These are phyloP conservation scores for Backusella circina DNA, from an alignment of 192 early-diverging fungal species.

Conservation along the genomic window DNA sequence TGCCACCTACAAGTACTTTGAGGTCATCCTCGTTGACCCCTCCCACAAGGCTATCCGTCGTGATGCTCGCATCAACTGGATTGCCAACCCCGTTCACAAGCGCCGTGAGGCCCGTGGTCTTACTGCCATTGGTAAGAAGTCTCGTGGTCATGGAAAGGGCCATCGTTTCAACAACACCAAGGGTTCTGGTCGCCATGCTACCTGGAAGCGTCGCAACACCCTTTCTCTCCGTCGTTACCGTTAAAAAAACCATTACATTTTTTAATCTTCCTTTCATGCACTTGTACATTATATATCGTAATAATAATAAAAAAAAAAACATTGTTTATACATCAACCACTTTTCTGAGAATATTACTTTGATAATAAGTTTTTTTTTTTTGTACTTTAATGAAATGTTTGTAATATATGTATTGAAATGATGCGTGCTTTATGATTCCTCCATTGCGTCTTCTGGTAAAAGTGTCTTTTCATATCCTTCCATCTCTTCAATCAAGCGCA, in stretches of 20 bases:
- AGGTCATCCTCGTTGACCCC: too few species aligned
- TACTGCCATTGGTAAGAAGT: conserved; percentile 91
- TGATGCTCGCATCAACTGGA: conserved; percentile 99
- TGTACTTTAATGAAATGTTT: neutral
- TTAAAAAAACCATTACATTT: too few species aligned
- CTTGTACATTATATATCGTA: neutral
- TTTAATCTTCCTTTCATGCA: neutral
- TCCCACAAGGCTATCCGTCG: conserved; percentile 99
- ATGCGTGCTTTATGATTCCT: neutral
- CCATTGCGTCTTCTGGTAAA: conserved; percentile 19
- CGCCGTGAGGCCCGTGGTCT: conserved; percentile 98
- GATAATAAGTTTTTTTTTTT: too few species aligned
- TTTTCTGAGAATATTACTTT: too few species aligned
- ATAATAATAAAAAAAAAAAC: neutral
- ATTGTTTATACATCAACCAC: neutral
- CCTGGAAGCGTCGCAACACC: conserved; percentile 95
- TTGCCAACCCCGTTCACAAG: conserved; percentile 96
- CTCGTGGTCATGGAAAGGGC: conserved; percentile 94
- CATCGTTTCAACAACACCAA: conserved; percentile 95
- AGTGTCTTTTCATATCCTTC: conserved; percentile 36
- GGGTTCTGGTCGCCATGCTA: conserved; percentile 90
- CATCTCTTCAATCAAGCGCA: conserved; percentile 44
- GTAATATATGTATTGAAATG: neutral
- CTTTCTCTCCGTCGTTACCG: conserved; percentile 91
- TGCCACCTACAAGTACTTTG: conserved; percentile 99